Conservation (phyloP, 441 rosid species). For the Pelargonium cotyledonis region DNA sequence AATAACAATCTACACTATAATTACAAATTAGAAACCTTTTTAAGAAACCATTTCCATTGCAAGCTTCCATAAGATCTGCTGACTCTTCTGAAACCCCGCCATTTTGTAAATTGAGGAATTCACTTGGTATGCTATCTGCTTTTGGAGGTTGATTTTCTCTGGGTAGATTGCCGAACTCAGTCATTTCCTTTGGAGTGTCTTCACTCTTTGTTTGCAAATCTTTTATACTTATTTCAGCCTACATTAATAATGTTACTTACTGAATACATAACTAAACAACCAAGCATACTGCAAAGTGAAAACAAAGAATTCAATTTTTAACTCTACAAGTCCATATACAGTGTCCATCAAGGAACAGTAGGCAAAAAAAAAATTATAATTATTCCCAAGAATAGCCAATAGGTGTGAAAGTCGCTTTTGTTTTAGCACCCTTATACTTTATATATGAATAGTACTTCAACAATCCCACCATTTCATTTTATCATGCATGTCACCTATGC, state of each 20-base stretch:
- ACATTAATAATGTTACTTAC: slow-evolving; percentile 18
- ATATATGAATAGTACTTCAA: neutral
- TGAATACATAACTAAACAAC: slow-evolving; percentile 7
- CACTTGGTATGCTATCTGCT: slow-evolving; percentile 23
- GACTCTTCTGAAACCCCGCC: slow-evolving; percentile 39
- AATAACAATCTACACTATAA: neutral
- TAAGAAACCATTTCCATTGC: slow-evolving; percentile 57
- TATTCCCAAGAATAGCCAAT: neutral
- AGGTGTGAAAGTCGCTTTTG: neutral
- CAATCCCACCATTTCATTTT: neutral
- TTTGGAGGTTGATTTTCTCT: slow-evolving; percentile 33
- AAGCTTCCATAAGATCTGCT: slow-evolving; percentile 30
- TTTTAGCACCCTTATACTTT: neutral
- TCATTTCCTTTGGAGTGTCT: slow-evolving; percentile 31
- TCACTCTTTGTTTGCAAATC: slow-evolving; percentile 38
- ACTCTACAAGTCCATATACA: neutral
- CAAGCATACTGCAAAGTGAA: slow-evolving; percentile 4
- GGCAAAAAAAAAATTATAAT: neutral
- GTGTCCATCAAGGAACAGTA: neutral
- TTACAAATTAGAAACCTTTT: slow-evolving; percentile 43
- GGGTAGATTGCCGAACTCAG: slow-evolving; percentile 19
- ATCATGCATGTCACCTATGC: slow-evolving; percentile 1
- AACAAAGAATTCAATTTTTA: neutral
- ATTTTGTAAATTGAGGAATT: slow-evolving; percentile 23
- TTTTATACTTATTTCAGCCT: slow-evolving; percentile 50